Evolutionary conservation across 257 asterid genomes (phyloP).

Genomic region (Solanum megistacrolobum): DNA sequence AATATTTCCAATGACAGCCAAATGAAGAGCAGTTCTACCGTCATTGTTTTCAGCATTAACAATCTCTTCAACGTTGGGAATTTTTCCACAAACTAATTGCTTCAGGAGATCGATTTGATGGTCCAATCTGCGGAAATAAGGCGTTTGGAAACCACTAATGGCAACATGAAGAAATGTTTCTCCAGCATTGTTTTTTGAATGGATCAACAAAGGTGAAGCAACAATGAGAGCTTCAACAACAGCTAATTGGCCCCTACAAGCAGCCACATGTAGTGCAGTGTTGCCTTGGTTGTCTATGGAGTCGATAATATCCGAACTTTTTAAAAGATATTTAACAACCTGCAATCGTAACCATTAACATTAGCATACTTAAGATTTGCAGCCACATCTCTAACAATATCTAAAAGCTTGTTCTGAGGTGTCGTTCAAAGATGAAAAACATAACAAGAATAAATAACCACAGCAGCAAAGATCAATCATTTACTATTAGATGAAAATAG

Average conservation of each 20-base stretch:
- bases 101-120: constrained; percentile 67
- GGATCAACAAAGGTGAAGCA: constrained; percentile 46
- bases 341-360: constrained; percentile 9
- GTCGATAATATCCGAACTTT: constrained; percentile 25
- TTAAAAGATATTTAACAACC: constrained; percentile 59
- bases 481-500: not conserved
- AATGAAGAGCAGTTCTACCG: constrained; percentile 72
- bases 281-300: constrained; percentile 70
- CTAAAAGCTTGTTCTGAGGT: not conserved
- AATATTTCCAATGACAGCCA: constrained; percentile 63
- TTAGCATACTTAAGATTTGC: not conserved
- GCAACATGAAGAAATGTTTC: constrained; percentile 77
- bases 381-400: not conserved
- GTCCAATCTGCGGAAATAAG: constrained; percentile 77
- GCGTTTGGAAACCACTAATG: constrained; percentile 68
- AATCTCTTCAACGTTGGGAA: constrained; percentile 35
- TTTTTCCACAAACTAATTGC: constrained; percentile 33
- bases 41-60: constrained; percentile 39
- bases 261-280: constrained; percentile 79
- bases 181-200: constrained; percentile 38
- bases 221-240: constrained; percentile 63
- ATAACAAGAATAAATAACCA: not conserved
- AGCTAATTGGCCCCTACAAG: constrained; percentile 68
- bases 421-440: not conserved
- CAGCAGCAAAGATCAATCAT: not conserved